Percentiles rank a stretch among this genome's conserved stretches.
Conservation (phyloP, 2,329 filamentous ascomycete genomes). For the Sclerotinia trifoliorum region DNA sequence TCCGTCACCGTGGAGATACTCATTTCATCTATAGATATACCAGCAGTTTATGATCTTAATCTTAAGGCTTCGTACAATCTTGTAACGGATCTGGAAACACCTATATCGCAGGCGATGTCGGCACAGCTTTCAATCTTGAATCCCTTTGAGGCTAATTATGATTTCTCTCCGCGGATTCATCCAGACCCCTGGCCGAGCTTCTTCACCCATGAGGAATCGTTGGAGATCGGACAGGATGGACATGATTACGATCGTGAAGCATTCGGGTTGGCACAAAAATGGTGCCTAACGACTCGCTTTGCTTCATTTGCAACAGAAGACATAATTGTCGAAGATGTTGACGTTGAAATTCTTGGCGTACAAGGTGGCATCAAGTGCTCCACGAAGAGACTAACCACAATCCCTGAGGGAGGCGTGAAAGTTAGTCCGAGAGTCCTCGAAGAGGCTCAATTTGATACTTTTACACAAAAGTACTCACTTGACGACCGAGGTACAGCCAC, state of each 20-base stretch:
- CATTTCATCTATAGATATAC: slow-evolving; percentile 52
- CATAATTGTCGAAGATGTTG: slow-evolving; percentile 61
- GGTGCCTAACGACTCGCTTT: slow-evolving; percentile 71
- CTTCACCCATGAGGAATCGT: slow-evolving; percentile 57
- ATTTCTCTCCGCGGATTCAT: slow-evolving; percentile 78
- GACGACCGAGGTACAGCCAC: slow-evolving; percentile 78
- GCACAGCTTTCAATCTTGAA: slow-evolving; percentile 71
- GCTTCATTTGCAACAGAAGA: slow-evolving; percentile 73
- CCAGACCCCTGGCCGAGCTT: slow-evolving; percentile 81
- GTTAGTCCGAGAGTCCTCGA: slow-evolving; percentile 68
- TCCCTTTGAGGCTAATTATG: slow-evolving; percentile 90
- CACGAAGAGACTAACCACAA: slow-evolving; percentile 43
- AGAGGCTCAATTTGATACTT: slow-evolving; percentile 70
- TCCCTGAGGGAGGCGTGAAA: slow-evolving; percentile 44
- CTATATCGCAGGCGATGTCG: slow-evolving; percentile 70
- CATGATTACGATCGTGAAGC: slow-evolving; percentile 42
- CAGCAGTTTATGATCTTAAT: slow-evolving; percentile 63
- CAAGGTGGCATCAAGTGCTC: slow-evolving; percentile 62
- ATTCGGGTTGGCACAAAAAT: slow-evolving; percentile 73
- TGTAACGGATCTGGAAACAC: slow-evolving; percentile 74
- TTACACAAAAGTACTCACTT: slow-evolving; percentile 71
- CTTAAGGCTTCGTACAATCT: slow-evolving; percentile 77
- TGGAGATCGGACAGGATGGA: slow-evolving; percentile 31
- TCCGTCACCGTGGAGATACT: slow-evolving; percentile 48
- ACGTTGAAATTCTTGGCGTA: slow-evolving; percentile 59